A percentile compares a stretch with the other conserved stretches of the same genome.
These are phyloP conservation scores for Aspergillus awamori DNA, from an alignment of 2,329 filamentous ascomycete genomes.

Conservation along the genomic window DNA sequence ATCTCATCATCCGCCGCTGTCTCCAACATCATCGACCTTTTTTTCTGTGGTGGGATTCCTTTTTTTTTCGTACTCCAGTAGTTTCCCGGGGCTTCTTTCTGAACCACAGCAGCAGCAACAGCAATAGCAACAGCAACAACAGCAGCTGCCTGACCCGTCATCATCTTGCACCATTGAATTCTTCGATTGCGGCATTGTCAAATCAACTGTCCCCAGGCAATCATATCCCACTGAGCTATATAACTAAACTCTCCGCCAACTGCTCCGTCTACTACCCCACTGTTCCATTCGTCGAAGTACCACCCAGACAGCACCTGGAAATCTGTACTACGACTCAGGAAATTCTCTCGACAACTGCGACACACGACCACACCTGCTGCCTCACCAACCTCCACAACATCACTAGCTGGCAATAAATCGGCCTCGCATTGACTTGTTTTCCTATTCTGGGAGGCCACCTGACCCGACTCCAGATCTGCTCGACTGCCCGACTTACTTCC, in stretches of 20 bases:
- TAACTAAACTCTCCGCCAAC: neutral
- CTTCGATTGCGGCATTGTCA: conserved; percentile 26
- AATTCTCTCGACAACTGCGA: neutral
- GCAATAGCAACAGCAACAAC: neutral
- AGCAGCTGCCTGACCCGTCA: neutral
- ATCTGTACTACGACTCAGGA: neutral
- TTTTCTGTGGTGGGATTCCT: neutral
- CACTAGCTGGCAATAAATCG: neutral
- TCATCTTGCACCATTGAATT: conserved; percentile 27
- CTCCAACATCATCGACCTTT: conserved; percentile 4
- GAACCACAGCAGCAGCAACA: neutral
- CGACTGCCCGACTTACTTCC: conserved; percentile 7
- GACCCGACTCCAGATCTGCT: conserved; percentile 20
- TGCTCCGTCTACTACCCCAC: conserved; percentile 9
- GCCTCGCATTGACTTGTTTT: conserved; percentile 5
- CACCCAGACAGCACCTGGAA: neutral
- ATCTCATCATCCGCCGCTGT: conserved; percentile 11
- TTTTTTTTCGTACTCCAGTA: neutral
- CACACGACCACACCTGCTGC: neutral
- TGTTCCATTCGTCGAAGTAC: neutral
- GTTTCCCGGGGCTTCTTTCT: neutral
- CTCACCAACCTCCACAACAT: neutral
- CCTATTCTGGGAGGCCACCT: conserved; percentile 17
- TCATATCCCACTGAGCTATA: conserved; percentile 8
- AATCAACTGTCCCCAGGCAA: conserved; percentile 11